A percentile compares a stretch with the other conserved stretches of the same genome.
Conservation (phyloP, 2,329 filamentous ascomycete species). For the Pyricularia pennisetigena region DNA sequence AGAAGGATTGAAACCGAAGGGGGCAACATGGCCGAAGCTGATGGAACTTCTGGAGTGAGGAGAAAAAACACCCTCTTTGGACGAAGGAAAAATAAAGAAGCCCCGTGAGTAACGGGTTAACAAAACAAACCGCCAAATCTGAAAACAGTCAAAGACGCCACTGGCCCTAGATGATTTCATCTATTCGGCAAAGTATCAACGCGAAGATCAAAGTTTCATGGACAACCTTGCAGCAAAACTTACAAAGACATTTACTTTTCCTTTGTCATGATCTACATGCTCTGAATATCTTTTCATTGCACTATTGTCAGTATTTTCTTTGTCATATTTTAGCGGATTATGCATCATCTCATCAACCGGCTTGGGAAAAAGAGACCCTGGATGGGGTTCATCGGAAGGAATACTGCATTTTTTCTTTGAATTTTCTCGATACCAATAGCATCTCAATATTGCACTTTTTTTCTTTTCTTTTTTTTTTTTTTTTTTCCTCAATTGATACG, state of each 20-base stretch:
- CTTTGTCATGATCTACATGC: background rate
- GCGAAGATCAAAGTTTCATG: background rate
- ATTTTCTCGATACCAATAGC: background rate
- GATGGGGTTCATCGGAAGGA: background rate
- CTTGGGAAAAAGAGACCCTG: background rate
- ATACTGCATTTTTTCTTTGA: background rate
- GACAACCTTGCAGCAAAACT: background rate
- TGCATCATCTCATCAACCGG: background rate
- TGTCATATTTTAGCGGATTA: background rate
- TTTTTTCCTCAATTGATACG: background rate
- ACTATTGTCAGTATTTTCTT: background rate
- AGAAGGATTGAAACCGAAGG: constrained; percentile 13
- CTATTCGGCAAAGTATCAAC: background rate
- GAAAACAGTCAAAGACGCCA: background rate
- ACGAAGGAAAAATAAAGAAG: constrained; percentile 22
- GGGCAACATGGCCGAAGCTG: constrained; percentile 21
- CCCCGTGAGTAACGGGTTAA: background rate
- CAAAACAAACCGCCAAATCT: background rate
- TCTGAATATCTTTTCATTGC: background rate
- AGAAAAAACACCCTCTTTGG: constrained; percentile 31
- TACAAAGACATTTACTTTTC: background rate
- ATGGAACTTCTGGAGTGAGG: constrained; percentile 22
- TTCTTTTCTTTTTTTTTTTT: background rate
- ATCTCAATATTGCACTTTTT: background rate
- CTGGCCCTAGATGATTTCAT: too few relatives aligned